A percentile compares a stretch with the other conserved stretches of the same genome.
These are phyloP conservation scores for Ceratocystis cubensis DNA, from an alignment of 2,329 filamentous ascomycete species.

Conservation along the genomic window DNA sequence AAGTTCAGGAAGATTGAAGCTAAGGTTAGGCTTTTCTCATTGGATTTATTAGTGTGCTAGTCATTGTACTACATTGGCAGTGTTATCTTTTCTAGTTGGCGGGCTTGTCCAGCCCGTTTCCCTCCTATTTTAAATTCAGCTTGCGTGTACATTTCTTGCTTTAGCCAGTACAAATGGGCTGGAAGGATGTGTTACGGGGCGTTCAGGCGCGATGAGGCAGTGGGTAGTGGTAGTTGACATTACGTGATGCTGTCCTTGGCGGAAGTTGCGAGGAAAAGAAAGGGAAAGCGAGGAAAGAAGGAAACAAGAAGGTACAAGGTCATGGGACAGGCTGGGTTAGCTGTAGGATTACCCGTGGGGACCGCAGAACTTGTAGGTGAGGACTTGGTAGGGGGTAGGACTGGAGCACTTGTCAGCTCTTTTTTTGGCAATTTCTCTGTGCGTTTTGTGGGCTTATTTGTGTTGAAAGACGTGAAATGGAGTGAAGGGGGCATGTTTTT, in stretches of 20 bases:
- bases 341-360: neutral
- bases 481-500: neutral
- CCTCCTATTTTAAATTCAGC: neutral
- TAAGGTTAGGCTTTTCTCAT: neutral
- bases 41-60: neutral
- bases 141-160: neutral
- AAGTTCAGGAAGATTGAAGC: neutral
- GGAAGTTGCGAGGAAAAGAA: neutral
- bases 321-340: neutral
- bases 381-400: no score
- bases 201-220: neutral
- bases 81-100: neutral
- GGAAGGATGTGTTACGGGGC: neutral
- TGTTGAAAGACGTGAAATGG: no score
- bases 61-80: neutral
- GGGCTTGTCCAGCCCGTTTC: neutral
- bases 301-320: no score
- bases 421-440: conserved; percentile 10
- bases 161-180: neutral
- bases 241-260: neutral
- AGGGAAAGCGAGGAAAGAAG: neutral
- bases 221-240: neutral
- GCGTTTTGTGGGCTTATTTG: conserved; percentile 3
- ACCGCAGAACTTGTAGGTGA: neutral
- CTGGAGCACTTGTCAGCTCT: conserved; percentile 1